Base-by-base conservation (phyloP, 2,329 filamentous ascomycete species). In the Aspergillus novoparasiticus region DNA sequence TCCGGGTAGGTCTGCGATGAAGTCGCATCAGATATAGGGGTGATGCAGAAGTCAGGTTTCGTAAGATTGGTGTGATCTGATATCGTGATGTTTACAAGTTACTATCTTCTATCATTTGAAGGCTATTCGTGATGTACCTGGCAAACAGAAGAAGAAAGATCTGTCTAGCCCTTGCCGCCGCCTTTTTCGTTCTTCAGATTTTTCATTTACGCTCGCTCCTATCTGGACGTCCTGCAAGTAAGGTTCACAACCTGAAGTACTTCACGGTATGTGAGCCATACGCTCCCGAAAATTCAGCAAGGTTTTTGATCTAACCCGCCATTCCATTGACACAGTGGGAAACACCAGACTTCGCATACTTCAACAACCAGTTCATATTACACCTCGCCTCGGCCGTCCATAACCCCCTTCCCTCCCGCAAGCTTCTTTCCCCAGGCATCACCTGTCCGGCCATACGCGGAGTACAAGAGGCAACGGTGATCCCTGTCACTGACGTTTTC, bases 381-480 rank as follows among this genome's bases (percentile, higher is more conserved):
- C 54, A 56, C 34, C 54, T 56, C 54, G 34, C 54, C 54, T 41
- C 54, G 16, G 54, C 54, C 54, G 54, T 56, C 21, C 34, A 56
- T 30, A 56, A 56, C 32, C 54, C 54, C 34, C 54, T 56, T 21
- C 54, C 54, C 4, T 34, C 54, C 34, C 54, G 54, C 54, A 56
- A 41, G 26, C 54, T 56, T 8, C 54, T 56, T 12, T 56, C 54
- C 21, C 54, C 54, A 2, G 54, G 54, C 6, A 56, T 56, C 34
- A 56, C 54, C 34, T 39, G 34, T 28, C 54, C 54, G 1, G 54
- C 54, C 19, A 41, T 56, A 36, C 54, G 54, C 9, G 54, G 54
- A 3, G 54, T 56, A 6, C 54, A 56, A 28, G 39, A 41, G 12
- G 34, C 34, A 28, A 36, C 23, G 26, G 34, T 39, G 21, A 41